Evolutionary conservation across 2,329 filamentous ascomycete genomes (phyloP), one percentile per base, ranked within the genome.

Genomic region (Ceratocystis harringtonii): DNA sequence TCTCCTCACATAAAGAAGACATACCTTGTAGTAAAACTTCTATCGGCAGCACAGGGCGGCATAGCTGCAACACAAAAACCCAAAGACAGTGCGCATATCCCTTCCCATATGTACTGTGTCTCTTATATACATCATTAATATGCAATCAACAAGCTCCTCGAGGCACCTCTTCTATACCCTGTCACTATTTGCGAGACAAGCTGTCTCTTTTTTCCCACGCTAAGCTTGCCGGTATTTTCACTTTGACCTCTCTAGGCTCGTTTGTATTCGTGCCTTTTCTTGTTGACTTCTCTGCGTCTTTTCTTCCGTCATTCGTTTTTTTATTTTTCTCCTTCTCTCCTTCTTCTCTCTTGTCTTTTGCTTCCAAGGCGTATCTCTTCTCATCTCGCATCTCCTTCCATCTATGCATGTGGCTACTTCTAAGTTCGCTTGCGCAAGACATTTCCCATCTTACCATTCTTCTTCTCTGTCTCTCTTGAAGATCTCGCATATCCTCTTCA

Each of bases 301-400:
- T 6, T 63, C 28, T 30, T 50, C 17, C 7, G 43, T 28, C 48
- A 45, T 50, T 17, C 43, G 50, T 65, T 25, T 45, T 60, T 15
- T 32, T 36, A 10, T 52, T 7, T 19, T 28, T 32, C 43, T 63
- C 19, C 22, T 19, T 15, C 36, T 60, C 28, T 22, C 22, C 41
- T 17, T 64, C 50, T 60, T 64, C 32, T 28, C 28, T 36, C 36
- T 15, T 30, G 52, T 58, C 36, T 25, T 65, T 57, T 65, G 32
- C 15, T 61, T 30, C 28, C 41, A 60, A 22, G 32, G 17, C 28
- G 28, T 10, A n/a, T 41, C 63, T 41, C 43, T 61, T 22, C 57
- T 61, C 41, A 65, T 30, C 50, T 15, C 41, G 64, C 61, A 2
- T 58, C 52, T 10, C 32, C 25, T 58, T 25, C 52, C 52, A 17